Evolutionary conservation across 176 grass and related monocot genomes (phyloP).

Genomic region (Aegilops speltoides): DNA sequence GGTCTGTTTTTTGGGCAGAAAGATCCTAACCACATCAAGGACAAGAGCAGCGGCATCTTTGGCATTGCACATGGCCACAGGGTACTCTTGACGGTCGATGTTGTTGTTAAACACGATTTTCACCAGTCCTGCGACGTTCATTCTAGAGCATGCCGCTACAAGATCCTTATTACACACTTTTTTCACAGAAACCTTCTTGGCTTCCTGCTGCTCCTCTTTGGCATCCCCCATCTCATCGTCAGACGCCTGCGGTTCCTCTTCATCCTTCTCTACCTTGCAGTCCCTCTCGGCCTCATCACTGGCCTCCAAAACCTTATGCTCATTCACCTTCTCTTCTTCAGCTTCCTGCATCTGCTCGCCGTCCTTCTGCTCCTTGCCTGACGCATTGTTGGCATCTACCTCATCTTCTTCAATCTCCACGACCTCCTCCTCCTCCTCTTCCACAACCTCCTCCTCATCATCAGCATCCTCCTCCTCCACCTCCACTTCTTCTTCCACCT

Average conservation of each 20-base stretch:
- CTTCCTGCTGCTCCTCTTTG: background rate
- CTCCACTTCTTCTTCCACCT: background rate
- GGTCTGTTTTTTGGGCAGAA: conserved; percentile 2
- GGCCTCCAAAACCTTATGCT: background rate
- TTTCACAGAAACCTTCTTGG: background rate
- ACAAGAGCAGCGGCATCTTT: conserved; percentile 41
- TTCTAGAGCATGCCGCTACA: background rate
- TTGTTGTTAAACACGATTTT: conserved; percentile 2
- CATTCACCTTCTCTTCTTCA: background rate
- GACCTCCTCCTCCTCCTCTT: background rate
- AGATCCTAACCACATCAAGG: conserved; percentile 30
- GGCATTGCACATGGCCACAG: background rate
- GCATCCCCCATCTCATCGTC: background rate
- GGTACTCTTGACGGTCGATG: background rate
- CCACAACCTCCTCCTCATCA: background rate
- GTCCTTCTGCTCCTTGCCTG: background rate
- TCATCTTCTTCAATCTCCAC: background rate
- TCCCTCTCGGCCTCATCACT: background rate
- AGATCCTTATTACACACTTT: background rate
- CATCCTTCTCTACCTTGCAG: background rate
- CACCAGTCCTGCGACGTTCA: conserved; percentile 23
- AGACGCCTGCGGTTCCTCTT: background rate
- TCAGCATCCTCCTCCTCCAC: background rate
- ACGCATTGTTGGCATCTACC: background rate
- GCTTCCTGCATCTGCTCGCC: background rate